Percentiles rank a stretch among this genome's conserved stretches.
Conservation (phyloP, 1,284 basidiomycete species). For the Austropuccinia psidii region DNA sequence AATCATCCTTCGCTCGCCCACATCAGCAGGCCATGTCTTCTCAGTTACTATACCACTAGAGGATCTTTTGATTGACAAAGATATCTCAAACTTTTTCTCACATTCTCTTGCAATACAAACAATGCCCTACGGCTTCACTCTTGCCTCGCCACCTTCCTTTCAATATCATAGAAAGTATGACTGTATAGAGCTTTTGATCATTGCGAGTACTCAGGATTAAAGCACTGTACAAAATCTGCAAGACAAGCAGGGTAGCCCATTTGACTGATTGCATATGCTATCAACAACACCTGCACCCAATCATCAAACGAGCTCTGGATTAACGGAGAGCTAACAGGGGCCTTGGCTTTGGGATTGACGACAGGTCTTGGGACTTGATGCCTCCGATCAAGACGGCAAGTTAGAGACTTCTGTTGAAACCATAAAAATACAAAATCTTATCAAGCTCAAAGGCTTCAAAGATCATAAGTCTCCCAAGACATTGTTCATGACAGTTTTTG, state of each 20-base stretch:
- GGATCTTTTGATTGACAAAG: neutral
- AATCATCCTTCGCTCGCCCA: constrained; percentile 4
- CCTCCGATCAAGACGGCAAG: too few relatives aligned
- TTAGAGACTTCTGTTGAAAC: too few relatives aligned
- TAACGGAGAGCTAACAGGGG: too few relatives aligned
- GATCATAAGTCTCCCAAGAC: too few relatives aligned
- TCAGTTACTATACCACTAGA: neutral
- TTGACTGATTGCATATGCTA: constrained; percentile 8
- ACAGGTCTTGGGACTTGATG: too few relatives aligned
- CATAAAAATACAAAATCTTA: too few relatives aligned
- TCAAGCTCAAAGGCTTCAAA: too few relatives aligned
- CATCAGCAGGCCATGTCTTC: constrained; percentile 1
- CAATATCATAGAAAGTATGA: too few relatives aligned
- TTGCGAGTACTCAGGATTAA: neutral
- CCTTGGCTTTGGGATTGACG: too few relatives aligned
- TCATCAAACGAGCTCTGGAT: neutral
- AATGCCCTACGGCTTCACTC: constrained; percentile 6
- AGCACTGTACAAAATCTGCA: neutral
- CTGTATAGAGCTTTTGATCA: neutral
- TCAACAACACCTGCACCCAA: neutral
- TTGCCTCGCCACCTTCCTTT: too few relatives aligned
- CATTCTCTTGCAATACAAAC: neutral
- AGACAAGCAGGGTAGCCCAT: too few relatives aligned
- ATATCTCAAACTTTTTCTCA: neutral
- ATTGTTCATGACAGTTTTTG: too few relatives aligned